Percentiles rank a stretch among this genome's conserved stretches.
Evolutionary conservation across 305 asterid species (phyloP).

Genomic region (Ilex paraguariensis): DNA sequence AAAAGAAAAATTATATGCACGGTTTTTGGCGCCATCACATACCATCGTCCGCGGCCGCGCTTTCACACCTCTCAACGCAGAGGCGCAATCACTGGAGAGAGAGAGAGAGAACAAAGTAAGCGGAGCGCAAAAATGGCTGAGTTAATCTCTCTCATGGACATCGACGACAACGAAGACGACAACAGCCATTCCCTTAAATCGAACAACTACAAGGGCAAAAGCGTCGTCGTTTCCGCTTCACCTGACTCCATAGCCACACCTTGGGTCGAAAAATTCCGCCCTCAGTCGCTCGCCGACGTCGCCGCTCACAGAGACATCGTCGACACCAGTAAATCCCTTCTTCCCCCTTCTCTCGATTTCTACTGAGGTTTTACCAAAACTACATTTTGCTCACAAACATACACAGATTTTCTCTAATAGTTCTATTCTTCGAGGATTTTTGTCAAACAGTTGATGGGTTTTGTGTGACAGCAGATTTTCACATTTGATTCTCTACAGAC

Average conservation of each 20-base stretch:
- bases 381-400: too few species aligned
- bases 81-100: too few species aligned
- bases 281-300: constrained; percentile 89
- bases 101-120: not conserved
- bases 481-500: too few species aligned
- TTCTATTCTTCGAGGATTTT: too few species aligned
- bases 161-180: constrained; percentile 48
- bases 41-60: too few species aligned
- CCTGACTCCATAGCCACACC: constrained; percentile 68
- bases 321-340: constrained; percentile 55
- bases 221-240: constrained; percentile 31
- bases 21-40: too few species aligned
- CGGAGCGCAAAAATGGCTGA: constrained; percentile 51
- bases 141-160: constrained; percentile 58
- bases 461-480: too few species aligned
- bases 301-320: constrained; percentile 96
- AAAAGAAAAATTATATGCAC: too few species aligned
- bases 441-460: too few species aligned
- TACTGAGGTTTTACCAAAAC: too few species aligned
- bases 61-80: too few species aligned
- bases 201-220: constrained; percentile 53
- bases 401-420: too few species aligned
- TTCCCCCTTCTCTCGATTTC: not conserved
- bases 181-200: constrained; percentile 12
- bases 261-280: constrained; percentile 98